Base-by-base conservation (phyloP, 2,329 filamentous ascomycete genomes). In the Seiridium cupressi region DNA sequence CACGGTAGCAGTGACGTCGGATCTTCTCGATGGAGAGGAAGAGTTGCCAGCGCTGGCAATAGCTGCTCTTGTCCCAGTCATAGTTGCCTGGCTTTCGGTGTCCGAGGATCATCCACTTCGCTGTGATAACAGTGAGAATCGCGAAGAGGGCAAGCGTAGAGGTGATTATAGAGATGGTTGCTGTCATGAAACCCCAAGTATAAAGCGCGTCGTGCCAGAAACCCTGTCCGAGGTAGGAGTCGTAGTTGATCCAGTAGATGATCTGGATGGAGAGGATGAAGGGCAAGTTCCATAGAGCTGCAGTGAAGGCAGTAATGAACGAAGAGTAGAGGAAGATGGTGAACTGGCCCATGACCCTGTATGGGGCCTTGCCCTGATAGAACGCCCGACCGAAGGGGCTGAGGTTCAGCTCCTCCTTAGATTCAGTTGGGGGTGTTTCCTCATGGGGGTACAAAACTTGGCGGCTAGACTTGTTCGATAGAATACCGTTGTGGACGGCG, bases 31-130 rank as follows among this genome's bases (percentile, higher is more conserved):
- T 76, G 36, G 76, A 75, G 3, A 85, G 73, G 66, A 81, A 82
- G 7, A 85, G 66, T 65, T 86, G 82, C 82, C 83, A 86, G 40
- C 81, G 79, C 65, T 86, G 84, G 69, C 82, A 85, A 70, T 85
- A 86, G 13, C 76, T 74, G 26, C 74, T 79, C 68, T 80, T 80
- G 66, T 86, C 84, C 83, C 83, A 86, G 69, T 84, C 81, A 64
- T 84, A 84, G 62, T 80, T 81, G 11, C 84, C 84, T 3, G 79
- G 78, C 61, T 71, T 70, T 44, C 83, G 75, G 26, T 78, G 77
- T 13, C 83, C 83, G 32, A 85, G 72, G 2, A 85, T 69, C 2
- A 72, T 59, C 83, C 83, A 85, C 66, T 86, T 85, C 7, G 77
- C 70, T 3, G 63, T 71, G 58, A 85, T 76, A 44, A 81, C 73